These are phyloP conservation scores for Xylariaceae sp. DNA, from an alignment of 2,329 filamentous ascomycete species.

Conservation along the genomic window DNA sequence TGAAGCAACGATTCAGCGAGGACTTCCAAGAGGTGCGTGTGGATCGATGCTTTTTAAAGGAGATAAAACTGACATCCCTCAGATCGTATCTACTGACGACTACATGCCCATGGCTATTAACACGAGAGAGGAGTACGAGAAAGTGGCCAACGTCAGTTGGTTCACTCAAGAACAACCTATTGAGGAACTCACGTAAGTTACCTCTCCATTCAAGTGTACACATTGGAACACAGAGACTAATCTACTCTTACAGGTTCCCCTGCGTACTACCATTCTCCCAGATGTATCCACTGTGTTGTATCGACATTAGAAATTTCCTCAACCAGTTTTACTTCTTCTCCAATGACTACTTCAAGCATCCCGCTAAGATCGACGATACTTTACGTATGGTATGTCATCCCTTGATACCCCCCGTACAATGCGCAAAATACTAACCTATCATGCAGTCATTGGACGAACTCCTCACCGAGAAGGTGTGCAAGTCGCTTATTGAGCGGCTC, in stretches of 20 bases:
- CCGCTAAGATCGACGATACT: slow-evolving; percentile 84
- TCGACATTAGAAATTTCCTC: slow-evolving; percentile 94
- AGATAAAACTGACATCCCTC: slow-evolving; percentile 15
- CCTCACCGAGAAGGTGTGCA: slow-evolving; percentile 87
- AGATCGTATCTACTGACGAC: slow-evolving; percentile 84
- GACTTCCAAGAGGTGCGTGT: slow-evolving; percentile 78
- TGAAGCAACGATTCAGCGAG: slow-evolving; percentile 87
- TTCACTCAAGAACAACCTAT: slow-evolving; percentile 76
- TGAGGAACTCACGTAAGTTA: slow-evolving; percentile 66
- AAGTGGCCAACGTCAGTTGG: slow-evolving; percentile 94
- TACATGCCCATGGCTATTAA: slow-evolving; percentile 99
- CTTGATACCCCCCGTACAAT: slow-evolving; percentile 8
- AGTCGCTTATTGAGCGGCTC: slow-evolving; percentile 79
- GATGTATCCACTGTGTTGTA: slow-evolving; percentile 98
- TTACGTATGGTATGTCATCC: slow-evolving; percentile 59
- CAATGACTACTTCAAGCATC: slow-evolving; percentile 90
- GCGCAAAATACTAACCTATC: slow-evolving; percentile 11
- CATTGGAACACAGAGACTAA: slow-evolving; percentile 41
- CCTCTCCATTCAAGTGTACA: neutral
- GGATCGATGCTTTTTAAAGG: neutral
- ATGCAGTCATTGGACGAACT: slow-evolving; percentile 81
- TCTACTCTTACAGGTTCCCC: slow-evolving; percentile 61
- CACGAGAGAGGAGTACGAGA: slow-evolving; percentile 84
- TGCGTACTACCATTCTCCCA: slow-evolving; percentile 96
- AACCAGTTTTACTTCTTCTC: slow-evolving; percentile 99